Evolutionary conservation across 768 basidiomycete species (phyloP).

Genomic region (Coprinopsis sp.): DNA sequence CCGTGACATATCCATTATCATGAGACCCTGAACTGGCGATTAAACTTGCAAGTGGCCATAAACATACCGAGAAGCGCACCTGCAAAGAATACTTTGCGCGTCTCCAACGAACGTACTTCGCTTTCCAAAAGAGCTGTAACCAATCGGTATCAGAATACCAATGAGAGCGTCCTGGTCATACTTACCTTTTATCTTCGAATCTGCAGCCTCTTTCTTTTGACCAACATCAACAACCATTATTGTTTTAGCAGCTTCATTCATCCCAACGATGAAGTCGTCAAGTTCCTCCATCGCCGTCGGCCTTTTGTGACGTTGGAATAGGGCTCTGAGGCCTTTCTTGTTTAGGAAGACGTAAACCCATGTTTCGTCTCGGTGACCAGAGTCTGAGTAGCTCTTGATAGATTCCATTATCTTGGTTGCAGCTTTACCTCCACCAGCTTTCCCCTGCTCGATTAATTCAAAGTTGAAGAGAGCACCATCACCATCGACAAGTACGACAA

Average conservation of each 20-base stretch:
- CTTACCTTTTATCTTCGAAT: conserved; percentile 71
- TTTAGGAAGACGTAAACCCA: conserved; percentile 63
- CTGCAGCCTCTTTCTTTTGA: conserved; percentile 66
- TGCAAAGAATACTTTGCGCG: neutral
- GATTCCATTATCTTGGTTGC: conserved; percentile 44
- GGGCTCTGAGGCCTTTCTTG: conserved; percentile 54
- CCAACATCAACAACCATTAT: conserved; percentile 71
- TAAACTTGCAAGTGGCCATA: neutral
- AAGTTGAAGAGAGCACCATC: conserved; percentile 58
- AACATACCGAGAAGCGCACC: neutral
- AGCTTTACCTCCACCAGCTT: conserved; percentile 52
- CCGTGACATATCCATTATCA: conserved; percentile 65
- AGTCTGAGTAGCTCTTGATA: conserved; percentile 32
- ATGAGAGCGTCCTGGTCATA: conserved; percentile 11
- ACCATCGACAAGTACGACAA: conserved; percentile 56
- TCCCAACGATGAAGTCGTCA: conserved; percentile 62
- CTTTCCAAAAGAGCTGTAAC: too few species aligned
- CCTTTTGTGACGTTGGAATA: conserved; percentile 38
- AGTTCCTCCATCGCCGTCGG: conserved; percentile 37
- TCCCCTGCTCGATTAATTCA: conserved; percentile 50
- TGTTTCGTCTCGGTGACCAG: conserved; percentile 42
- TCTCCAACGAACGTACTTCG: too few species aligned
- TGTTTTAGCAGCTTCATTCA: conserved; percentile 63
- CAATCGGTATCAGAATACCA: too few species aligned
- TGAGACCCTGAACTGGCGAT: conserved; percentile 48